phyloP scores from a whole-genome alignment of 1,284 basidiomycete species.

The Psilocybe mexicana region DNA sequence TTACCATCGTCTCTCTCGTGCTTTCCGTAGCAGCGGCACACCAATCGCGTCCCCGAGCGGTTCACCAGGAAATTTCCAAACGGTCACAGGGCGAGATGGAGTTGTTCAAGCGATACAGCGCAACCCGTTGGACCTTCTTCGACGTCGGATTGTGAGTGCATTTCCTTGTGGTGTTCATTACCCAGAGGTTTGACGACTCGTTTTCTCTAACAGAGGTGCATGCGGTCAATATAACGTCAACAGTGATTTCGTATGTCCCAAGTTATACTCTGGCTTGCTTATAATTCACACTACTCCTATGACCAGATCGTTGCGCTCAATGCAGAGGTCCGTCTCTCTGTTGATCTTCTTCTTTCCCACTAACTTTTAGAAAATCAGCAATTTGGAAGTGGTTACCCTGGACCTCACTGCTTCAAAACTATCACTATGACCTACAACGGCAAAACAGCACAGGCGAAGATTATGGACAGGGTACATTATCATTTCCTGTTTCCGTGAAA shows the following conservation, averaged over 20 bases:
- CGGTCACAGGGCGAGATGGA: conserved; percentile 40
- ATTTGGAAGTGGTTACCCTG: conserved; percentile 56
- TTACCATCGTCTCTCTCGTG: conserved; percentile 16
- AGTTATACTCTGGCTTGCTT: neutral
- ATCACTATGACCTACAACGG: conserved; percentile 68
- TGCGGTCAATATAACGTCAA: conserved; percentile 36
- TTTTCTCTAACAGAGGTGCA: conserved; percentile 35
- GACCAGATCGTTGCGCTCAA: conserved; percentile 43
- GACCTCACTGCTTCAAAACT: conserved; percentile 57
- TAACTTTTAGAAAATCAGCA: conserved; percentile 28
- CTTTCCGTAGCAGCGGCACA: conserved; percentile 30
- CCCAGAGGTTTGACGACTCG: neutral
- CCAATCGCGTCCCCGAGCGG: conserved; percentile 16
- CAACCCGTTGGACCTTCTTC: conserved; percentile 52
- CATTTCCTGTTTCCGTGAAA: conserved; percentile 5
- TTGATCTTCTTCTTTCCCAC: neutral
- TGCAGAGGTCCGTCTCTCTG: conserved; percentile 22
- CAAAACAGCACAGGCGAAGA: conserved; percentile 57
- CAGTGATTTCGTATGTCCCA: conserved; percentile 34
- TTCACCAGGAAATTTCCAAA: conserved; percentile 44
- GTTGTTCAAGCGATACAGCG: conserved; percentile 39
- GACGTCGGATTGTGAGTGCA: conserved; percentile 41
- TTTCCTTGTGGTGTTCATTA: neutral
- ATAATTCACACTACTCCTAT: neutral
- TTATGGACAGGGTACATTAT: conserved; percentile 61